These are phyloP conservation scores for Mycogone perniciosa DNA, from an alignment of 2,329 filamentous ascomycete species.

Conservation along the genomic window DNA sequence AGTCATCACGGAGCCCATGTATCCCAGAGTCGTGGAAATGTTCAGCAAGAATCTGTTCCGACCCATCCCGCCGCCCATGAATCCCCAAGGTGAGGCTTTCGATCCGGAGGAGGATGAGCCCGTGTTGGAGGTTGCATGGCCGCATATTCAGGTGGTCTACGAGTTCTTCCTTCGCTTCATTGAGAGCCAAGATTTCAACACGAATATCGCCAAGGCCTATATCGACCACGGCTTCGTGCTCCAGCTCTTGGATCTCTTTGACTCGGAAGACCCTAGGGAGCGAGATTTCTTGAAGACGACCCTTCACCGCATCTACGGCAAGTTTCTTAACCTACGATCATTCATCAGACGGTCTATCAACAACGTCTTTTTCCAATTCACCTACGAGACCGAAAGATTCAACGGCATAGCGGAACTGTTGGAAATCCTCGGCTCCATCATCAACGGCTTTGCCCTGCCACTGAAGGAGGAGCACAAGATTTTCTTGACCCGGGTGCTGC, in stretches of 20 bases:
- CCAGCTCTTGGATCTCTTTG: slow-evolving; percentile 93
- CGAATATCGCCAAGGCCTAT: slow-evolving; percentile 97
- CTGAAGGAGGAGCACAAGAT: slow-evolving; percentile 98
- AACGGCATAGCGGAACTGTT: slow-evolving; percentile 96
- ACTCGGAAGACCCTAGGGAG: slow-evolving; percentile 94
- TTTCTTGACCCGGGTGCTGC: slow-evolving; percentile 85
- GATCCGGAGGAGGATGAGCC: slow-evolving; percentile 98
- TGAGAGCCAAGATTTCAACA: slow-evolving; percentile 99
- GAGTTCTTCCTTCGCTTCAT: slow-evolving; percentile 99
- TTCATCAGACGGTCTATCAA: slow-evolving; percentile 98
- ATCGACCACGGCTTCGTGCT: slow-evolving; percentile 98
- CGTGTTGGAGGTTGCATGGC: slow-evolving; percentile 96
- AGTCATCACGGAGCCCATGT: slow-evolving; percentile 98
- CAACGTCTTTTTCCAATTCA: slow-evolving; percentile 99
- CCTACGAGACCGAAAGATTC: slow-evolving; percentile 96
- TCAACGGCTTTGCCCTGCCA: slow-evolving; percentile 95
- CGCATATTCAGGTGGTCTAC: slow-evolving; percentile 98
- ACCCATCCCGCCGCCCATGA: slow-evolving; percentile 93
- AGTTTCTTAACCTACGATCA: slow-evolving; percentile 94
- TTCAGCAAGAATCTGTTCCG: slow-evolving; percentile 98
- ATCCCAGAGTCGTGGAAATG: slow-evolving; percentile 97
- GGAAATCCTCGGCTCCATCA: slow-evolving; percentile 96
- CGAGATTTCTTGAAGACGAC: slow-evolving; percentile 98
- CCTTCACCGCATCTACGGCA: slow-evolving; percentile 94
- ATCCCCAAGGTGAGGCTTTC: slow-evolving; percentile 95